phyloP scores from a whole-genome alignment of 2,329 filamentous ascomycete genomes.

The Xylaria sp. region DNA sequence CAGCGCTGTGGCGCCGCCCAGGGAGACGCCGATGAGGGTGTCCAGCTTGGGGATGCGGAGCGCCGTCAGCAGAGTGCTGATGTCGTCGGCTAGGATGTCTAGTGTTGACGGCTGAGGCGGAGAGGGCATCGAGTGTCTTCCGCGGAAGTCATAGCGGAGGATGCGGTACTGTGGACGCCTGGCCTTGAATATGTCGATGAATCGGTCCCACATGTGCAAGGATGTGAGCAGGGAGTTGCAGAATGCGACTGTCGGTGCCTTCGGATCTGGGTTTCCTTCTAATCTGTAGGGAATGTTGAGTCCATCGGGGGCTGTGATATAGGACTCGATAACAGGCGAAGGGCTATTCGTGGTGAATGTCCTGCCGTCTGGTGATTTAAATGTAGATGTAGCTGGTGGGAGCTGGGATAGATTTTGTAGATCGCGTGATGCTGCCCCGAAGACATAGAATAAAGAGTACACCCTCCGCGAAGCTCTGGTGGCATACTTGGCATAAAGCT shows the following conservation, averaged over 20 bases:
- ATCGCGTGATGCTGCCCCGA: conserved; percentile 78
- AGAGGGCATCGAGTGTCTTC: conserved; percentile 64
- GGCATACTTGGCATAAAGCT: conserved; percentile 69
- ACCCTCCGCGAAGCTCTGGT: conserved; percentile 65
- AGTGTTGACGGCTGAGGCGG: conserved; percentile 65
- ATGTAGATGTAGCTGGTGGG: conserved; percentile 58
- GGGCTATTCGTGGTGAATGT: conserved; percentile 65
- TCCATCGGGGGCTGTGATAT: conserved; percentile 73
- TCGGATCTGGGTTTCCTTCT: conserved; percentile 73
- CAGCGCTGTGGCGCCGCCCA: conserved; percentile 82
- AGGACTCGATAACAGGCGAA: conserved; percentile 71
- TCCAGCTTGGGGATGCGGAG: conserved; percentile 75
- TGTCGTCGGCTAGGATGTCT: conserved; percentile 74
- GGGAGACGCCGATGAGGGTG: conserved; percentile 78
- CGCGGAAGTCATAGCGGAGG: conserved; percentile 81
- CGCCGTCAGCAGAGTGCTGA: conserved; percentile 72
- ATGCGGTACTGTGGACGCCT: conserved; percentile 74
- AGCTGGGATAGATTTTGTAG: conserved; percentile 65
- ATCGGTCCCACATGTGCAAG: conserved; percentile 81
- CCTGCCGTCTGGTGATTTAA: conserved; percentile 63
- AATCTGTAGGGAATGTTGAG: conserved; percentile 77
- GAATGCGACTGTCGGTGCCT: conserved; percentile 78
- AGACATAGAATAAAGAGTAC: conserved; percentile 81
- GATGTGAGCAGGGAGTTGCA: conserved; percentile 84
- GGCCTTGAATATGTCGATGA: conserved; percentile 70